Percentiles rank a stretch among this genome's conserved stretches.
phyloP scores from a whole-genome alignment of 1,139 yeast species.

The Taphrina confusa region DNA sequence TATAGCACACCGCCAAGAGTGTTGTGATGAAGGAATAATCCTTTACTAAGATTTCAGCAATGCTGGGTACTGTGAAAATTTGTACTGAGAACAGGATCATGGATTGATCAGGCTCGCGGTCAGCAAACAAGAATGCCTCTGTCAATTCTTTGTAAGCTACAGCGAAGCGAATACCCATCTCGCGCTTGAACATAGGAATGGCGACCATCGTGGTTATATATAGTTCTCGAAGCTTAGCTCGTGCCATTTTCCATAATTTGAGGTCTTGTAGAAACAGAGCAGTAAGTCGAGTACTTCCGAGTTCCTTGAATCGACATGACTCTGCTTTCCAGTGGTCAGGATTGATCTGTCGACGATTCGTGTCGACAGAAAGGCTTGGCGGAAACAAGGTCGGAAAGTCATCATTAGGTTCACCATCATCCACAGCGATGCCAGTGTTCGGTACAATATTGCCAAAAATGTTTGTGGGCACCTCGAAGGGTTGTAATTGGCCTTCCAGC shows the following conservation, averaged over 20 bases:
- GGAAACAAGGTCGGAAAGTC: not conserved
- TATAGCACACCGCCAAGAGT: slow-evolving; percentile 66
- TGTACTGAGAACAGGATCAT: slow-evolving; percentile 81
- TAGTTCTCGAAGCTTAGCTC: slow-evolving; percentile 65
- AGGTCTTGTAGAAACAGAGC: slow-evolving; percentile 56
- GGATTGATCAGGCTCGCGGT: slow-evolving; percentile 80
- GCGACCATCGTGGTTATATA: slow-evolving; percentile 71
- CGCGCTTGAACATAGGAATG: slow-evolving; percentile 59
- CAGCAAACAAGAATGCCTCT: slow-evolving; percentile 68
- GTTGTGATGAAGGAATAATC: slow-evolving; percentile 67
- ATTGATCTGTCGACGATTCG: not conserved
- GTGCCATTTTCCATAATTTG: slow-evolving; percentile 68
- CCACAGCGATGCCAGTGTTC: not conserved
- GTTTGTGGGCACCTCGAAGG: not conserved
- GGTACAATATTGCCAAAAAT: not conserved
- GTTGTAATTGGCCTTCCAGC: slow-evolving; percentile 2
- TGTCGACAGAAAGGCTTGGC: not conserved
- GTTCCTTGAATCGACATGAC: not conserved
- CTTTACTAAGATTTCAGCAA: slow-evolving; percentile 66
- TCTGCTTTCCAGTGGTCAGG: slow-evolving; percentile 21
- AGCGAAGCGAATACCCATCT: slow-evolving; percentile 72
- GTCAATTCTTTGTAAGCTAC: slow-evolving; percentile 79
- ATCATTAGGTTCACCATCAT: slow-evolving; percentile 3
- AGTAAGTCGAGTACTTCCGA: slow-evolving; percentile 18
- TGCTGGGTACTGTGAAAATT: slow-evolving; percentile 78